Evolutionary conservation across 2,329 filamentous ascomycete species (phyloP), one percentile per base, ranked within the genome.

Genomic region (Keithomyces neogunnii): DNA sequence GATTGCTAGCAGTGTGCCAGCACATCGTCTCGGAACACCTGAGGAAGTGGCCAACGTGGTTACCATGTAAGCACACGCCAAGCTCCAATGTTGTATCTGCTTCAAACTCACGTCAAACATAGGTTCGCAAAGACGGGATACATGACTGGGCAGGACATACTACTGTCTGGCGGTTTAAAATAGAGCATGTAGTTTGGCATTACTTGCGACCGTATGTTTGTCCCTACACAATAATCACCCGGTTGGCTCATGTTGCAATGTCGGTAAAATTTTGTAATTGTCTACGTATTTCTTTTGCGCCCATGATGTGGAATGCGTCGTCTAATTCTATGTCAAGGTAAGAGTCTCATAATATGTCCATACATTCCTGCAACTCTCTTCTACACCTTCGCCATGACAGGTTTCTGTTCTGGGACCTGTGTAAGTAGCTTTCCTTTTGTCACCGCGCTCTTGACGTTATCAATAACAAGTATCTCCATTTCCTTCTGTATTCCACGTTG

Each of bases 391-490:
- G 45, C 8, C 30, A 44, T 5, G 9, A 46, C 5, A 1, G 40
- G 47, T 31, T 50, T 55, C 45, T 56, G 51, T 33, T 57, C 53
- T 2, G 55, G 38, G 29, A 57, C 55, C 40, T 52, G 53, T 10
- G 55, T 57, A n/a, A 57, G 45, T 7, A 51, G 51, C 50, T 51
- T 52, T n/a, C 53, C 53, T 29, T 51, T 19, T 3, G 45, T 52
- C 11, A 57, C 48, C 6, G 53, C 65, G 46, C 65, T 82, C 38
- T 48, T 47, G 13, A 62, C 62, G 35, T 64, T 64, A n/a, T 63
- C 58, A 51, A 63, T 62, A 4, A 60, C 62, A n/a, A 60, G 51
- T 4, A 54, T 46, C 38, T 64, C 60, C 62, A 65, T 63, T 50
- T 62, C 57, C 13, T 56, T 56, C 55, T 57, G 31, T 30, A 35